Evolutionary conservation across 2,329 filamentous ascomycete genomes (phyloP).

Genomic region (Pyrenophora graminea): DNA sequence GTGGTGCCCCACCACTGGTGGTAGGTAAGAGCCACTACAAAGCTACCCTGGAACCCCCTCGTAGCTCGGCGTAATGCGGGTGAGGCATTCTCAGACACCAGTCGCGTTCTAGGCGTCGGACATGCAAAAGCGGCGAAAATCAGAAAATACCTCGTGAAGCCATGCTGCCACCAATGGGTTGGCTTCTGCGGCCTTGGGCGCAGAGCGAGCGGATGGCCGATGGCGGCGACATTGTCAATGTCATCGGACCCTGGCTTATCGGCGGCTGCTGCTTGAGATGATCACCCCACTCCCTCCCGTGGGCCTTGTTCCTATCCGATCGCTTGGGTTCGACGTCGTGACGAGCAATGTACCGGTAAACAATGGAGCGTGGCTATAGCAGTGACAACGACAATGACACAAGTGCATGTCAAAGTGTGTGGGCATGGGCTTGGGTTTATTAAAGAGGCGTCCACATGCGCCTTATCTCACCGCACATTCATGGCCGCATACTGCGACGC

Average conservation of each 20-base stretch:
- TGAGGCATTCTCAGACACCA: neutral
- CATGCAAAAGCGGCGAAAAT: conserved; percentile 16
- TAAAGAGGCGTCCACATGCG: conserved; percentile 8
- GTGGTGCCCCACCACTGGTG: conserved; percentile 34
- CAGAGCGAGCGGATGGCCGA: conserved; percentile 32
- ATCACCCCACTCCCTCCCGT: conserved; percentile 28
- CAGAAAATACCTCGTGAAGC: conserved; percentile 34
- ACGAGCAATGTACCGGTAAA: neutral
- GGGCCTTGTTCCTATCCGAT: conserved; percentile 14
- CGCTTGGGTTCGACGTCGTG: conserved; percentile 10
- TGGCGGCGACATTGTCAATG: conserved; percentile 45
- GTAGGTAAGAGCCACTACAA: conserved; percentile 5
- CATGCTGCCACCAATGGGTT: conserved; percentile 15
- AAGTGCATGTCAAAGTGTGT: conserved; percentile 6
- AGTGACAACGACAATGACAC: neutral
- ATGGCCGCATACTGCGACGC: conserved; percentile 4
- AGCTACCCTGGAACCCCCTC: conserved; percentile 10
- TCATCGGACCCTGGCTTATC: conserved; percentile 33
- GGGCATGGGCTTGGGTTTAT: neutral
- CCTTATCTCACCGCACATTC: conserved; percentile 19
- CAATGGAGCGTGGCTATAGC: conserved; percentile 12
- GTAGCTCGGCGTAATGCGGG: conserved; percentile 17
- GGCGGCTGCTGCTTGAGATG: conserved; percentile 16
- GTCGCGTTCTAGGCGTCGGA: neutral
- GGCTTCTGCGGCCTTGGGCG: conserved; percentile 18